Conservation (phyloP, 192 early-diverging fungal genomes). For the Entomortierella beljakovae region DNA sequence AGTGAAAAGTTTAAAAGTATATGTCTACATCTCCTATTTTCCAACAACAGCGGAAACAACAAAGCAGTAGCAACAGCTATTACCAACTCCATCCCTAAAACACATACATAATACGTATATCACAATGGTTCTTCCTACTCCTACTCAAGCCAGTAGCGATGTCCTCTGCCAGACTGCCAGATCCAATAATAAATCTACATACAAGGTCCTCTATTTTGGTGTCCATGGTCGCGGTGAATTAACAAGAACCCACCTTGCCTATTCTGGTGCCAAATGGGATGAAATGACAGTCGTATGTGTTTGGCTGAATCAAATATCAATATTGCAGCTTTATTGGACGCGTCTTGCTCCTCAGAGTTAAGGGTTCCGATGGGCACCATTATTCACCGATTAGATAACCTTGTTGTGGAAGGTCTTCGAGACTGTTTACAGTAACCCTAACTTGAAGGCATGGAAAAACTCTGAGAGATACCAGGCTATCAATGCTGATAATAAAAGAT, state of each 20-base stretch:
- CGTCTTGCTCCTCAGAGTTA: constrained; percentile 15
- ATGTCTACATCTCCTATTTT: neutral
- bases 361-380: constrained; percentile 3
- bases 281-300: constrained; percentile 29
- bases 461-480: neutral
- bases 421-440: neutral
- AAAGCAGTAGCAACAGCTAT: neutral
- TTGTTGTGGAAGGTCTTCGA: constrained; percentile 22
- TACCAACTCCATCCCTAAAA: neutral
- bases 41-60: neutral
- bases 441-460: constrained; percentile 15
- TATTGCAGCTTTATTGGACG: constrained; percentile 6
- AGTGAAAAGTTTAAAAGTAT: neutral
- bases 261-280: constrained; percentile 24
- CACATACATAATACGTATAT: neutral
- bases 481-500: neutral
- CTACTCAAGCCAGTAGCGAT: constrained; percentile 7
- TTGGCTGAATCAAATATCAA: constrained; percentile 2
- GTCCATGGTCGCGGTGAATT: constrained; percentile 43
- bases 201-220: constrained; percentile 41
- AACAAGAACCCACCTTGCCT: constrained; percentile 18
- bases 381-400: constrained; percentile 12
- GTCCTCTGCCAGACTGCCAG: constrained; percentile 4
- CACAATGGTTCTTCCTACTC: neutral
- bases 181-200: constrained; percentile 14